A percentile compares a stretch with the other conserved stretches of the same genome.
These are phyloP conservation scores for Phaeolepiota aurea DNA, from an alignment of 768 basidiomycete genomes.

Conservation along the genomic window DNA sequence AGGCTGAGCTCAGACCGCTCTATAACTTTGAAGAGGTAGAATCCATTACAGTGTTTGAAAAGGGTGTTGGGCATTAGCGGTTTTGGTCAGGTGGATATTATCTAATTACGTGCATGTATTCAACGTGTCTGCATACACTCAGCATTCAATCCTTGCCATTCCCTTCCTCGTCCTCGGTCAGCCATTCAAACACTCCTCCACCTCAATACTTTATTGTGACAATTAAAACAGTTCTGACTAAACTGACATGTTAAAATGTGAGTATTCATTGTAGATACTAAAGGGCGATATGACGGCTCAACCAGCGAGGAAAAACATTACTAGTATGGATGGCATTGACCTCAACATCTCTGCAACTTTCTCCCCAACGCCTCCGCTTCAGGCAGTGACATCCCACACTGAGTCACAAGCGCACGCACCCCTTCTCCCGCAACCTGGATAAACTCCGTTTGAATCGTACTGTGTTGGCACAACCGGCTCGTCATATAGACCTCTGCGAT, in stretches of 20 bases:
- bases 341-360: not conserved
- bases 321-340: not conserved
- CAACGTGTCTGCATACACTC: too few species aligned
- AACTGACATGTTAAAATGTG: slow-evolving; percentile 42
- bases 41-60: slow-evolving; percentile 33
- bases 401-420: not conserved
- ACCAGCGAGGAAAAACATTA: not conserved
- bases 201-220: too few species aligned
- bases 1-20: slow-evolving; percentile 26
- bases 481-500: not conserved
- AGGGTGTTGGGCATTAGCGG: slow-evolving; percentile 28
- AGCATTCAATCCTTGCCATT: too few species aligned
- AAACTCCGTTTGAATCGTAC: not conserved
- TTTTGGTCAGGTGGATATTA: too few species aligned
- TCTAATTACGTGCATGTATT: too few species aligned
- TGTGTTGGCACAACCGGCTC: not conserved
- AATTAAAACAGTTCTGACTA: slow-evolving; percentile 29
- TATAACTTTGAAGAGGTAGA: slow-evolving; percentile 43
- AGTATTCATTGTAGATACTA: slow-evolving; percentile 31
- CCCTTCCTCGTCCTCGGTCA: too few species aligned
- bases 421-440: not conserved
- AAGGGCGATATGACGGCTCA: slow-evolving; percentile 29
- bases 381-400: not conserved
- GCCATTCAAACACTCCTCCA: too few species aligned
- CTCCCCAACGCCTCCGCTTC: not conserved